These are phyloP conservation scores for Hypoxylon crocopeplum DNA, from an alignment of 495 filamentous ascomycete genomes.

Conservation along the genomic window DNA sequence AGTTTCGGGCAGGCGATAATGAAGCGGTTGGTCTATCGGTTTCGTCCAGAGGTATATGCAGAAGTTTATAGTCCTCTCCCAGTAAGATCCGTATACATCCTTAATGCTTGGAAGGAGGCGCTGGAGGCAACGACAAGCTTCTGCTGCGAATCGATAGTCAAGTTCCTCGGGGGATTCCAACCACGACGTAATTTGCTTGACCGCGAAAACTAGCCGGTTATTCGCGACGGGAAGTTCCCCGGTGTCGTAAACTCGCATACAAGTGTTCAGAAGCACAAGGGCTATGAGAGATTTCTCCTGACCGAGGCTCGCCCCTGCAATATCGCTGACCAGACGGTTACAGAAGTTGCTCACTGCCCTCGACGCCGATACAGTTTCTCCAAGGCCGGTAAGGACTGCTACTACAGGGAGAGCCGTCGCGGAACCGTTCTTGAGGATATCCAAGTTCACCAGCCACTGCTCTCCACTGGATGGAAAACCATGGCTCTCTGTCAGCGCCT, in stretches of 20 bases:
- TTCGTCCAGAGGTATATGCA: constrained; percentile 63
- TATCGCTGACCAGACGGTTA: constrained; percentile 62
- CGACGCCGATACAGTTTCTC: constrained; percentile 52
- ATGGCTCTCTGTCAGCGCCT: constrained; percentile 45
- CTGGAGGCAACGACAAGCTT: constrained; percentile 67
- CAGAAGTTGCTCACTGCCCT: constrained; percentile 54
- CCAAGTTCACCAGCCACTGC: constrained; percentile 47
- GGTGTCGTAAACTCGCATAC: constrained; percentile 51
- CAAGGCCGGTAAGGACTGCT: constrained; percentile 62
- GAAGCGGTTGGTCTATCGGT: constrained; percentile 40
- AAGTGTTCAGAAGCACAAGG: constrained; percentile 54
- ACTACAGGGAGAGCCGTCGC: constrained; percentile 55
- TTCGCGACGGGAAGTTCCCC: constrained; percentile 66
- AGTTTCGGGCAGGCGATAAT: constrained; percentile 62
- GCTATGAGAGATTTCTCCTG: constrained; percentile 47
- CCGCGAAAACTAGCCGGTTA: constrained; percentile 80
- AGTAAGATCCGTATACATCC: constrained; percentile 84
- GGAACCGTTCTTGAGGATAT: constrained; percentile 47
- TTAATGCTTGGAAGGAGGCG: constrained; percentile 72
- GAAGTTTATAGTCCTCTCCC: constrained; percentile 70
- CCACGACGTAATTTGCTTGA: constrained; percentile 78
- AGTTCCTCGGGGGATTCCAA: constrained; percentile 60
- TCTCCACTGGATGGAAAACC: constrained; percentile 50
- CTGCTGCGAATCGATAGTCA: constrained; percentile 60
- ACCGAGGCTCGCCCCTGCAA: constrained; percentile 49